A percentile compares a stretch with the other conserved stretches of the same genome.
Evolutionary conservation across 345 rosid species (phyloP).

Genomic region (Corchorus olitorius): DNA sequence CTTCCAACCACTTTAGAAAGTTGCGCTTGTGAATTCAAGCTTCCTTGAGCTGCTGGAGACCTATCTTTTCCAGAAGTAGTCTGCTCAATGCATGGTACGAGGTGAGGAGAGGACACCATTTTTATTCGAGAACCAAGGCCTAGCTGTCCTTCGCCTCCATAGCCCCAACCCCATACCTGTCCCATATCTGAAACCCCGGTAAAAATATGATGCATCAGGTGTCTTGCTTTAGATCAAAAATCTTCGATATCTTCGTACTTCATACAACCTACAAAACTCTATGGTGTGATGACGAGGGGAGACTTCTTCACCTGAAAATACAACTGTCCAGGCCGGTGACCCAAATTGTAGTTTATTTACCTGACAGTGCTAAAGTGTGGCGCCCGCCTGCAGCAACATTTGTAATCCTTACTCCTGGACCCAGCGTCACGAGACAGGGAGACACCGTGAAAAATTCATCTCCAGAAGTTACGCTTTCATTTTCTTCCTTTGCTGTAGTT

Average conservation of each 20-base stretch:
- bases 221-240: constrained; percentile 61
- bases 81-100: constrained; percentile 65
- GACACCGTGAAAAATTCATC: constrained; percentile 56
- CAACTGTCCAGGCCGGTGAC: constrained; percentile 12
- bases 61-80: constrained; percentile 50
- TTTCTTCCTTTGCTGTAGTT: constrained; percentile 53
- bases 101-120: constrained; percentile 84
- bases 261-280: constrained; percentile 62
- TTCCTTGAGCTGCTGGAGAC: constrained; percentile 39
- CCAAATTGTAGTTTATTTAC: constrained; percentile 40
- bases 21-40: constrained; percentile 38
- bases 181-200: constrained; percentile 86
- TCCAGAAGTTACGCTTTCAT: constrained; percentile 45
- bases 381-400: constrained; percentile 85
- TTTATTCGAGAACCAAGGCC: constrained; percentile 82
- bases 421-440: constrained; percentile 54
- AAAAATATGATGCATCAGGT: constrained; percentile 62
- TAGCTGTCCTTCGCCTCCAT: constrained; percentile 94
- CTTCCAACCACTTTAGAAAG: constrained; percentile 48
- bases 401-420: constrained; percentile 72
- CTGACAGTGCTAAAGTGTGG: constrained; percentile 81
- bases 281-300: constrained; percentile 42
- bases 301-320: constrained; percentile 34
- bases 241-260: constrained; percentile 61
- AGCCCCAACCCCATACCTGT: constrained; percentile 99